phyloP scores from a whole-genome alignment of 352 stramenopile genomes.

The Discostella stelligera region DNA sequence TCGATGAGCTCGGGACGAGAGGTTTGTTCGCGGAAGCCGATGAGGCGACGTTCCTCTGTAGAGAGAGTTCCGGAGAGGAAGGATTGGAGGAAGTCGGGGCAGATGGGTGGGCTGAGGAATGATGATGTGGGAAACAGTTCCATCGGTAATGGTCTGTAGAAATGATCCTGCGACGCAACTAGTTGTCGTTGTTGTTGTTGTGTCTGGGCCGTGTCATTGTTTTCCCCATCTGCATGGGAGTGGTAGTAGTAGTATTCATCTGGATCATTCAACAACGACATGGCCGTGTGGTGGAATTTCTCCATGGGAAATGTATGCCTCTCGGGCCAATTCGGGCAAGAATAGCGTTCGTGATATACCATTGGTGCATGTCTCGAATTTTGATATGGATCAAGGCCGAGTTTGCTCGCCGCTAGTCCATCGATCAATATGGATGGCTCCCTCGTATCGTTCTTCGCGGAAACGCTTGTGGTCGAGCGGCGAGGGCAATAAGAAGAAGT shows the following conservation, averaged over 20 bases:
- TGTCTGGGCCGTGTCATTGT: background rate
- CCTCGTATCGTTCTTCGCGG: background rate
- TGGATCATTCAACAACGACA: conserved; percentile 49
- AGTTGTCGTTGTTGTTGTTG: background rate
- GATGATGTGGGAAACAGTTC: conserved; percentile 26
- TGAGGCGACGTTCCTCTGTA: conserved; percentile 53
- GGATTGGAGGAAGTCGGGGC: conserved; percentile 46
- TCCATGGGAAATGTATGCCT: conserved; percentile 82
- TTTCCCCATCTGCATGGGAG: background rate
- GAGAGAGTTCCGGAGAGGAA: conserved; percentile 60
- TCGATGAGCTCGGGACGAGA: conserved; percentile 66
- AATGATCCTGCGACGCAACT: conserved; percentile 48
- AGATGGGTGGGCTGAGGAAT: conserved; percentile 46
- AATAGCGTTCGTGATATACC: conserved; percentile 80
- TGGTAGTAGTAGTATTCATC: conserved; percentile 23
- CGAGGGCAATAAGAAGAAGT: no score
- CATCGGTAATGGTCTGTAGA: conserved; percentile 54
- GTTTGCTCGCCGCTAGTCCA: conserved; percentile 33
- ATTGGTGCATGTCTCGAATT: conserved; percentile 71
- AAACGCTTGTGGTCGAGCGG: background rate
- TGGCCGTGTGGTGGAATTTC: conserved; percentile 74
- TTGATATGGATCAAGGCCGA: conserved; percentile 42
- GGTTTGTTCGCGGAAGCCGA: conserved; percentile 75
- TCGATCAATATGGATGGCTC: conserved; percentile 9
- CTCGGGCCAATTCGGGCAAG: conserved; percentile 65